Percentiles rank a stretch among this genome's conserved stretches.
Evolutionary conservation across 2,329 filamentous ascomycete species (phyloP).

Genomic region (Penicillium sp.): DNA sequence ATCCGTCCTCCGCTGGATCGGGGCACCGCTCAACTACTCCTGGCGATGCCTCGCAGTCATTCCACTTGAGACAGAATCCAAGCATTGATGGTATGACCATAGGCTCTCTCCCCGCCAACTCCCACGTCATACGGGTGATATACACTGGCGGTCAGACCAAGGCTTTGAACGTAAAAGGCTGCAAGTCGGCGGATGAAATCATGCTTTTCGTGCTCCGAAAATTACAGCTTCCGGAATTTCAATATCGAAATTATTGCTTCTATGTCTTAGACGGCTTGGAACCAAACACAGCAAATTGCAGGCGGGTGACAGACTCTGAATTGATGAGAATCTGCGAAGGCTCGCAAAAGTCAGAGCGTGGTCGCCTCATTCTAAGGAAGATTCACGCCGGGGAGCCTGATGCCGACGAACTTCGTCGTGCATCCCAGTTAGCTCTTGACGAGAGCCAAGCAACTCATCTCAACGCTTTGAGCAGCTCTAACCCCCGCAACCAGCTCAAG

Average conservation of each 20-base stretch:
- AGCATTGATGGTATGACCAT: slow-evolving; percentile 84
- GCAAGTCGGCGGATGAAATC: slow-evolving; percentile 87
- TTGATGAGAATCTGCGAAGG: slow-evolving; percentile 89
- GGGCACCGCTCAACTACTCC: slow-evolving; percentile 58
- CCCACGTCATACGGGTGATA: slow-evolving; percentile 88
- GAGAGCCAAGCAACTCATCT: slow-evolving; percentile 73
- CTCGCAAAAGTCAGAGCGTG: slow-evolving; percentile 76
- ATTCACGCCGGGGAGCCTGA: slow-evolving; percentile 91
- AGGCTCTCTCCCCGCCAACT: slow-evolving; percentile 77
- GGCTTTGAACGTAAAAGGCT: slow-evolving; percentile 88
- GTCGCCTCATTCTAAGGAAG: slow-evolving; percentile 83
- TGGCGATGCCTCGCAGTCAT: slow-evolving; percentile 58
- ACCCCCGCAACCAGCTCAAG: slow-evolving; percentile 78
- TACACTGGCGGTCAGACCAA: slow-evolving; percentile 88
- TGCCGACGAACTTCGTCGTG: slow-evolving; percentile 77
- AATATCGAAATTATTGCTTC: slow-evolving; percentile 94
- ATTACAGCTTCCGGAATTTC: slow-evolving; percentile 80
- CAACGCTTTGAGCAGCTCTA: slow-evolving; percentile 57
- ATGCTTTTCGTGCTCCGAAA: slow-evolving; percentile 86
- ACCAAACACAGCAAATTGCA: slow-evolving; percentile 74
- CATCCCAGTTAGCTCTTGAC: slow-evolving; percentile 83
- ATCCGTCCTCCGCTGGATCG: slow-evolving; percentile 51
- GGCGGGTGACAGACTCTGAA: slow-evolving; percentile 79
- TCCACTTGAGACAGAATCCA: slow-evolving; percentile 73
- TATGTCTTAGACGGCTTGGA: slow-evolving; percentile 86